Percentiles rank a stretch among this genome's conserved stretches.
Evolutionary conservation across 208 protist species (phyloP).

Genomic region (Phytomonas sp.): DNA sequence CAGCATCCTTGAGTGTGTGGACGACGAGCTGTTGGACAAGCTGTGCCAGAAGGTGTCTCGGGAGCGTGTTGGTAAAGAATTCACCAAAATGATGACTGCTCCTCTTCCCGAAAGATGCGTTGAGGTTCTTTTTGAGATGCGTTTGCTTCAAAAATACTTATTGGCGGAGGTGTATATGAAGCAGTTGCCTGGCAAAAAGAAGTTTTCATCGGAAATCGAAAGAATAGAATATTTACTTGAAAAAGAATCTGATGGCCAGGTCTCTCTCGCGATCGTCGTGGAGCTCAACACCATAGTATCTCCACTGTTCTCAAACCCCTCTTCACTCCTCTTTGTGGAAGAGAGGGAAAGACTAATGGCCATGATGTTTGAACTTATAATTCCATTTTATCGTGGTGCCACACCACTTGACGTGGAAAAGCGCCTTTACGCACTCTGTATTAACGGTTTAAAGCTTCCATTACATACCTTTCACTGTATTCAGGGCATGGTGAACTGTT

Average conservation of each 20-base stretch:
- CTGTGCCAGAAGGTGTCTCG: constrained; percentile 76
- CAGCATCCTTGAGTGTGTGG: constrained; percentile 37
- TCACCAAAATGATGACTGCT: constrained; percentile 71
- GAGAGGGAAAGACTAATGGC: neutral
- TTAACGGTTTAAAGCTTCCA: constrained; percentile 78
- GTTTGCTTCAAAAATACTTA: constrained; percentile 56
- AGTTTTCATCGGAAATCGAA: constrained; percentile 32
- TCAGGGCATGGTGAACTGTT: constrained; percentile 55
- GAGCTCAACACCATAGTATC: constrained; percentile 24
- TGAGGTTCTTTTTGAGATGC: constrained; percentile 37
- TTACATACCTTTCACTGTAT: constrained; percentile 35
- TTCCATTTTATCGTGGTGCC: constrained; percentile 42
- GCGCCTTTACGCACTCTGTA: constrained; percentile 48
- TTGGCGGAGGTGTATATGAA: constrained; percentile 53
- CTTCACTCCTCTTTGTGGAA: neutral
- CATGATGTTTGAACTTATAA: constrained; percentile 30
- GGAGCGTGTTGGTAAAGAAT: constrained; percentile 80
- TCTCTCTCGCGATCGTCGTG: constrained; percentile 17
- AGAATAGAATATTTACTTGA: constrained; percentile 26
- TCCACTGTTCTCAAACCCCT: constrained; percentile 20
- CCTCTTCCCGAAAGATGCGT: constrained; percentile 51
- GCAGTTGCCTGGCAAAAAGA: constrained; percentile 28
- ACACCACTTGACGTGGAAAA: constrained; percentile 21
- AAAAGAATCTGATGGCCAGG: constrained; percentile 4
- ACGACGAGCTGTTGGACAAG: constrained; percentile 36